These are phyloP conservation scores for Geoglossum glabrum DNA, from an alignment of 495 filamentous ascomycete genomes.

Conservation along the genomic window DNA sequence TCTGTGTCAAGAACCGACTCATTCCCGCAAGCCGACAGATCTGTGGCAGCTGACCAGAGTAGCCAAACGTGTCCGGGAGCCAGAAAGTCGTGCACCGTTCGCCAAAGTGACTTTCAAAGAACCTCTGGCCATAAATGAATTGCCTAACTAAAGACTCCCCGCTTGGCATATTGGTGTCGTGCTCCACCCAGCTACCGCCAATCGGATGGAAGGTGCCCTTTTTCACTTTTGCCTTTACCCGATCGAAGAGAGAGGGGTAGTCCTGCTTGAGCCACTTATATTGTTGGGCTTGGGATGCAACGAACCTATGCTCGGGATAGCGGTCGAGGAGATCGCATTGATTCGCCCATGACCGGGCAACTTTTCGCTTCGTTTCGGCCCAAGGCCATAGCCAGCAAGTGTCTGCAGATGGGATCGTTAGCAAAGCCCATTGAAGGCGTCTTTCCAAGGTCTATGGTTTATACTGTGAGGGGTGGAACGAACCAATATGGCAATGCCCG, in stretches of 20 bases:
- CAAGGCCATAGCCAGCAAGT: constrained; percentile 95
- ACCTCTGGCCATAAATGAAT: constrained; percentile 84
- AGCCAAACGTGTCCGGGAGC: constrained; percentile 95
- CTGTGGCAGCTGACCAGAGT: constrained; percentile 85
- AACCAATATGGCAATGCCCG: constrained; percentile 89
- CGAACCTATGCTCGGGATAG: constrained; percentile 86
- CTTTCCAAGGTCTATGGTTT: too few relatives aligned
- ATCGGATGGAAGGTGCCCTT: constrained; percentile 84
- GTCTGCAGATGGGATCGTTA: constrained; percentile 3
- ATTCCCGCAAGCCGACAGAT: constrained; percentile 81
- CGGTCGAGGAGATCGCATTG: constrained; percentile 87
- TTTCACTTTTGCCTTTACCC: constrained; percentile 78
- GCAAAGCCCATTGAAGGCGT: neutral
- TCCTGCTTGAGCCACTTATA: constrained; percentile 90
- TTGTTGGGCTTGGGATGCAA: constrained; percentile 83
- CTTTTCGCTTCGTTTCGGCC: constrained; percentile 96
- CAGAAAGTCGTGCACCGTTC: constrained; percentile 81
- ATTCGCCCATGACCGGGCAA: constrained; percentile 87
- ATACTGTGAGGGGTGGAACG: constrained; percentile 14
- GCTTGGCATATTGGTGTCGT: constrained; percentile 92
- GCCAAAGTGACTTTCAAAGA: constrained; percentile 86
- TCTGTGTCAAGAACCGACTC: constrained; percentile 92
- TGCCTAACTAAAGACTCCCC: constrained; percentile 91
- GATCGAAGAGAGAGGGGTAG: constrained; percentile 73
- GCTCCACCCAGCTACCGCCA: constrained; percentile 96